These are phyloP conservation scores for Paraconiothyrium brasiliense DNA, from an alignment of 2,329 filamentous ascomycete genomes.

Conservation along the genomic window DNA sequence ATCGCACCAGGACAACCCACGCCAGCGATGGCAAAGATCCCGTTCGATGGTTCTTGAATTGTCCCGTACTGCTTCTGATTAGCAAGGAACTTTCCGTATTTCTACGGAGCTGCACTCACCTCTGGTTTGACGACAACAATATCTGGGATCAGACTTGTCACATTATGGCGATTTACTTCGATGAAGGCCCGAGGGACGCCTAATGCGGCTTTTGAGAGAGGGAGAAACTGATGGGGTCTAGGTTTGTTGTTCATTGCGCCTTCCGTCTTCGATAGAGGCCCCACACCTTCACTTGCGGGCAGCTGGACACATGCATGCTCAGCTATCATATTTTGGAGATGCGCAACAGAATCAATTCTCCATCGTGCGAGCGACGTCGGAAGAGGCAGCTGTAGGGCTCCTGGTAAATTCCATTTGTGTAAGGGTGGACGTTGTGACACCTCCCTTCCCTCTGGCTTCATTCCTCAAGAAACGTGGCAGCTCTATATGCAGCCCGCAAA, in stretches of 20 bases:
- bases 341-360: neutral
- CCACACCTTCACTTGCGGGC: neutral
- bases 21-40: no score
- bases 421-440: neutral
- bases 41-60: no score
- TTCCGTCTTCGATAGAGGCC: neutral
- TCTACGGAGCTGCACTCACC: no score
- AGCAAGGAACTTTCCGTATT: no score
- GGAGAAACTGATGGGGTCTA: neutral
- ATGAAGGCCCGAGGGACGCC: neutral
- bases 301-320: no score
- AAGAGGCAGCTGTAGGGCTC: neutral
- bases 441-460: slow-evolving; percentile 2
- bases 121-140: no score
- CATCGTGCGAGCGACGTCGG: neutral
- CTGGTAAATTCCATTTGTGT: neutral
- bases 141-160: no score
- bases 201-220: neutral
- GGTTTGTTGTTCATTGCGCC: neutral
- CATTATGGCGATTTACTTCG: no score
- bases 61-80: no score
- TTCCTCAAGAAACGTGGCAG: slow-evolving; percentile 6
- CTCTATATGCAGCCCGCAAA: slow-evolving; percentile 1
- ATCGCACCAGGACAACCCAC: no score
- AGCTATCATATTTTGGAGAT: no score